These are phyloP conservation scores for Microcos paniculata DNA, from an alignment of 345 rosid genomes.

Conservation along the genomic window DNA sequence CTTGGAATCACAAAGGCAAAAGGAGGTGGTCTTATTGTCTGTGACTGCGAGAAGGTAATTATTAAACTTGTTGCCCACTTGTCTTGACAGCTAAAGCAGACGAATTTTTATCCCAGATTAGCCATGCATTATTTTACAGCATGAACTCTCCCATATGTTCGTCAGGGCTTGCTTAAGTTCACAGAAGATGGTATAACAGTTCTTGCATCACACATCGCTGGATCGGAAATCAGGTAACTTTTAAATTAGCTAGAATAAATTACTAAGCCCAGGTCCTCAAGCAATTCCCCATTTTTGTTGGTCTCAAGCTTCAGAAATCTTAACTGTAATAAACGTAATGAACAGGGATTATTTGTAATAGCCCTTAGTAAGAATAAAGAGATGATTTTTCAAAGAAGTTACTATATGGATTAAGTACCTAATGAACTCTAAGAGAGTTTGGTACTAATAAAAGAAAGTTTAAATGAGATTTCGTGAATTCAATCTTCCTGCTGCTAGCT, in stretches of 20 bases:
- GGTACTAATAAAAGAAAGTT: too few species aligned
- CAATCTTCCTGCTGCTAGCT: not conserved
- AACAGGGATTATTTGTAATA: too few species aligned
- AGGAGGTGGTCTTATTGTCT: slow-evolving; percentile 39
- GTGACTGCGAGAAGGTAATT: slow-evolving; percentile 38
- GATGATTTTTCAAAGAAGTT: too few species aligned
- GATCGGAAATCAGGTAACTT: slow-evolving; percentile 40
- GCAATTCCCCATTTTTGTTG: not conserved
- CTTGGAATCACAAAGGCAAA: slow-evolving; percentile 42
- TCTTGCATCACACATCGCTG: slow-evolving; percentile 38
- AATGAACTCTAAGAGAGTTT: too few species aligned
- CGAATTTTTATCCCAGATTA: slow-evolving; percentile 35
- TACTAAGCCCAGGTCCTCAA: not conserved
- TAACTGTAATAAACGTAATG: too few species aligned
- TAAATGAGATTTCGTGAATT: too few species aligned
- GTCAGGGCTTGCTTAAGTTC: slow-evolving; percentile 51
- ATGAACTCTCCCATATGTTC: not conserved
- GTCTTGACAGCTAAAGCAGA: not conserved
- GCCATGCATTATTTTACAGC: not conserved
- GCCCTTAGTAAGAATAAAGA: too few species aligned
- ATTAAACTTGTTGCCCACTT: too few species aligned
- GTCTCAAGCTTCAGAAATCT: not conserved
- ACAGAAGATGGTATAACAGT: slow-evolving; percentile 36
- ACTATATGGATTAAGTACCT: too few species aligned
- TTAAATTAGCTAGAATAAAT: not conserved